Evolutionary conservation across 345 rosid species (phyloP), one percentile per base, ranked within the genome.

Genomic region (Dipteronia sinensis): DNA sequence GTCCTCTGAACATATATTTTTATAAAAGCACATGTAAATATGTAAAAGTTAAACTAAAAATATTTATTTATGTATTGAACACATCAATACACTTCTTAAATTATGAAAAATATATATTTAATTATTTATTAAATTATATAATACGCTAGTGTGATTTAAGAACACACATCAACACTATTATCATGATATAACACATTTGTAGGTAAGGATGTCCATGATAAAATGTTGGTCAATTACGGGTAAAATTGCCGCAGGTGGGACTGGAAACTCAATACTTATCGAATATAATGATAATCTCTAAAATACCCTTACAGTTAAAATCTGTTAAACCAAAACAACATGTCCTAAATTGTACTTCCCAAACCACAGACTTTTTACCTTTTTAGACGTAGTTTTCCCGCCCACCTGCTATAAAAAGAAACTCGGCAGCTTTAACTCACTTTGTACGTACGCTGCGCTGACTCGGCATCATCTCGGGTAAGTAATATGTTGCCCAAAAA

Each of bases 261-360:
- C 19, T 62, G 40, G 2, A 23, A 40, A 42, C 17, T 9, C 58
- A 0, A 1, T 42, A 2, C 56, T 49, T 10, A 11, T 67, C 49
- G 46, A 25, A 49, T 38, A 46, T n/a, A 3, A 3, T 0, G 0
- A n/a, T 49, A 2, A 59, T 69, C 71, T 65, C 77, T 62, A 82
- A 74, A 78, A 67, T 74, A 70, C 73, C 84, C 81, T 77, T 47
- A 13, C 42, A 17, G 72, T 53, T 25, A 65, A 27, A 1, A 13
- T 29, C 6, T 0, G 64, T 34, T 13, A 46, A 31, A 1, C 1
- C 17, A 16, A 55, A 58, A 2, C 64, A 70, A 51, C 46, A 25
- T 34, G 75, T 29, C 75, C 79, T 66, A 68, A 55, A 78, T 44
- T 71, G 76, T 74, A 77, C 11, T 69, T 42, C 58, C 23, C 38